phyloP scores from a whole-genome alignment of 768 basidiomycete genomes.

The Hygrocybe coccinea region DNA sequence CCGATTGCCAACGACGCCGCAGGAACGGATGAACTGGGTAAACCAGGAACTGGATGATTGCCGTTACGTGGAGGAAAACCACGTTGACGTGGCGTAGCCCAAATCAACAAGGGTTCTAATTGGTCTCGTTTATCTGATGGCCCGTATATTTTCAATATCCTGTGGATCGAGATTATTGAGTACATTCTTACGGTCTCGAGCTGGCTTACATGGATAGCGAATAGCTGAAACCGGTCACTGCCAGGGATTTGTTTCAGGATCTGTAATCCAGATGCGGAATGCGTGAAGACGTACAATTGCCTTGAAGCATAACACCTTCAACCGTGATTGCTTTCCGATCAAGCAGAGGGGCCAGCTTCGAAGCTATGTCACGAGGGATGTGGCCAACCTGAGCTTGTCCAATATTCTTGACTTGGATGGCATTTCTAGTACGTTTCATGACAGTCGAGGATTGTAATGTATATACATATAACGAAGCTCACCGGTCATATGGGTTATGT shows the following conservation, averaged over 20 bases:
- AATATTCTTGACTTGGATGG: constrained; percentile 80
- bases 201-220: constrained; percentile 56
- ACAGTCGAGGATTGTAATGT: background rate
- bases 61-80: constrained; percentile 43
- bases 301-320: constrained; percentile 66
- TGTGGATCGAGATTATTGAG: constrained; percentile 22
- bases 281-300: constrained; percentile 50
- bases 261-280: background rate
- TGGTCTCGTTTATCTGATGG: constrained; percentile 51
- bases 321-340: constrained; percentile 59
- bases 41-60: constrained; percentile 9
- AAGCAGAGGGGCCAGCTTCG: constrained; percentile 63
- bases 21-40: background rate
- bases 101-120: constrained; percentile 62
- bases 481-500: constrained; percentile 64
- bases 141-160: constrained; percentile 70
- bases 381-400: constrained; percentile 74
- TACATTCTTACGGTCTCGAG: background rate
- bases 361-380: constrained; percentile 55
- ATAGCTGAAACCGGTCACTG: constrained; percentile 46
- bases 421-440: constrained; percentile 45
- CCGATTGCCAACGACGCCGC: background rate
- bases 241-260: background rate
- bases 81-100: constrained; percentile 68
- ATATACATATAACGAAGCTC: constrained; percentile 2